phyloP scores from a whole-genome alignment of 768 basidiomycete genomes.

The Leccinum fibrillosum region DNA sequence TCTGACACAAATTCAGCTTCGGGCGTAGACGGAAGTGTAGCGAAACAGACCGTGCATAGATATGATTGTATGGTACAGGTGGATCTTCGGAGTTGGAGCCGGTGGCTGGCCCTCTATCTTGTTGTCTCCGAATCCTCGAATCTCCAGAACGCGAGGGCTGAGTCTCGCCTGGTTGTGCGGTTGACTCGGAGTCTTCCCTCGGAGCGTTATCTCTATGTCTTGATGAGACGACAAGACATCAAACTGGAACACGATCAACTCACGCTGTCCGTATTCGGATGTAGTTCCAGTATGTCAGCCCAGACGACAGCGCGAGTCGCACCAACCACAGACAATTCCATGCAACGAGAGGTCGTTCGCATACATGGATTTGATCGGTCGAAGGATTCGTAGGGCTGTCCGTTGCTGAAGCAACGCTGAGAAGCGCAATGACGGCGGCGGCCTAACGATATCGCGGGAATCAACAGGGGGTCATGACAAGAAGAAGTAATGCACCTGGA shows the following conservation, averaged over 20 bases:
- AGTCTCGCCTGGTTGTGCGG: conserved; percentile 23
- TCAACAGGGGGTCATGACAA: not conserved
- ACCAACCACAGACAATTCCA: conserved; percentile 68
- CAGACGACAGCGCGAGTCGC: conserved; percentile 46
- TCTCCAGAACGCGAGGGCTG: conserved; percentile 11
- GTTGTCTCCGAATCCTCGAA: conserved; percentile 14
- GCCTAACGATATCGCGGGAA: conserved; percentile 37
- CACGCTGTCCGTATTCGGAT: conserved; percentile 33
- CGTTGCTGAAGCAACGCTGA: conserved; percentile 44
- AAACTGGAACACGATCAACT: conserved; percentile 6
- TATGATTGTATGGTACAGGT: conserved; percentile 21
- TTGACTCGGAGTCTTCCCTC: conserved; percentile 30
- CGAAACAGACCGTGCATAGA: conserved; percentile 27
- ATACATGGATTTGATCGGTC: conserved; percentile 58
- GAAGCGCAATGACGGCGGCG: conserved; percentile 46
- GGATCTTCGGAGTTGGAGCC: conserved; percentile 26
- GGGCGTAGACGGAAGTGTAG: not conserved
- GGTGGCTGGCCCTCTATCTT: conserved; percentile 20
- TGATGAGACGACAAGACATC: conserved; percentile 9
- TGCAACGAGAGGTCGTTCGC: conserved; percentile 59
- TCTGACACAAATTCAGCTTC: conserved; percentile 29
- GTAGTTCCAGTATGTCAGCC: conserved; percentile 58
- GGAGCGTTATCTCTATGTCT: conserved; percentile 18
- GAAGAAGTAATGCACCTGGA: conserved; percentile 44
- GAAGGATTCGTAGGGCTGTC: conserved; percentile 41